phyloP scores from a whole-genome alignment of 176 grass and related monocot species.

The Canna indica region DNA sequence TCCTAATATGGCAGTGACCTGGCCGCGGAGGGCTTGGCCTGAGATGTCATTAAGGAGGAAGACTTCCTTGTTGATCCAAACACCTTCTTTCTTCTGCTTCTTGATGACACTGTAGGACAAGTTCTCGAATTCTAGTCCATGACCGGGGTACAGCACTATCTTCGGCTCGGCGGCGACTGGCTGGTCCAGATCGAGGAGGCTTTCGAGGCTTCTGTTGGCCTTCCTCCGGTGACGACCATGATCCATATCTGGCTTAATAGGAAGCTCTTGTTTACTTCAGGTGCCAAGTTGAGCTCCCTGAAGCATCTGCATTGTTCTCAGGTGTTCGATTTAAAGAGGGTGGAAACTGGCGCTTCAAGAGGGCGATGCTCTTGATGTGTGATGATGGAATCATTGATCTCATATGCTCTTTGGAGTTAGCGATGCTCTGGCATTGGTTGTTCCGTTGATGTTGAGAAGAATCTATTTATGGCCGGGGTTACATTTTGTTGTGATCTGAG shows the following conservation, averaged over 20 bases:
- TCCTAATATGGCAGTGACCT: conserved; percentile 50
- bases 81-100: conserved; percentile 59
- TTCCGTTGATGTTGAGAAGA: conserved; percentile 24
- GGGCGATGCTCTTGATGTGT: conserved; percentile 9
- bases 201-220: conserved; percentile 39
- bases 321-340: conserved; percentile 10
- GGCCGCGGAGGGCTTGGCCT: conserved; percentile 41
- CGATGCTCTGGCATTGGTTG: conserved; percentile 35
- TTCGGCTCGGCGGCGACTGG: not conserved
- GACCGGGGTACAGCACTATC: conserved; percentile 35
- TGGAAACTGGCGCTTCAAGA: not conserved
- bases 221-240: not conserved
- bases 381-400: not conserved
- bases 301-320: not conserved
- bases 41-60: conserved; percentile 64
- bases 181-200: conserved; percentile 28
- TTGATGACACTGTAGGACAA: conserved; percentile 57
- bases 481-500: too few relatives aligned
- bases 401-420: conserved; percentile 24
- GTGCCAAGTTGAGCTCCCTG: not conserved
- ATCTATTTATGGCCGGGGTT: too few relatives aligned
- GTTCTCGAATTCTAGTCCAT: conserved; percentile 61
- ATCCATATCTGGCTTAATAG: not conserved
- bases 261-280: conserved; percentile 8
- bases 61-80: conserved; percentile 43